Base-by-base conservation (phyloP, 2,329 filamentous ascomycete species). In the Capronia coronata region DNA sequence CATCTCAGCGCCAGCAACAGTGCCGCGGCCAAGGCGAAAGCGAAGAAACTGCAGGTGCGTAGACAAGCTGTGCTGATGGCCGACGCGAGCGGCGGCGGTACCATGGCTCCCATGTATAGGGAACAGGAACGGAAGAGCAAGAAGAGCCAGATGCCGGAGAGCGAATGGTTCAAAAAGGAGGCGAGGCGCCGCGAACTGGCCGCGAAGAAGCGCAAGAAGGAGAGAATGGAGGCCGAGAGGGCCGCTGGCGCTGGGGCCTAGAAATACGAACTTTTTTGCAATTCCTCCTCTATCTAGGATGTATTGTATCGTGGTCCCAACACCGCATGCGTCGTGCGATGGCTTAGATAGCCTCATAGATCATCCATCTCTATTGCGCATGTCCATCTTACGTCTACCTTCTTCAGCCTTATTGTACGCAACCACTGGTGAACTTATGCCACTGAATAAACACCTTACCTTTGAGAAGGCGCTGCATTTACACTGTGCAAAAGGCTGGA, bases 81-180 rank as follows among this genome's bases (percentile, higher is more conserved):
- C 43, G 90, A 94, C 60, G 76, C 96, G 48, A 88, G 86, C 48
- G 93, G 93, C 49, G 93, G 90, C 0, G 87, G 94, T 64, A 87
- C 94, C 64, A 97, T 98, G 93, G 90, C 91, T n/a, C 58, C 58
- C 1, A 54, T 61, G 45, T 97, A 91, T 65, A 81, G 88, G 49
- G 87, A 91, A 67, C 83, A 87, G 68, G 88, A 87, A 67, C 84
- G 83, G 72, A 82, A 76, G 60, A 75, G 77, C 61, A 84, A 82
- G 71, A 78, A 80, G 63, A 79, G 80, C 61, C 71, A 71, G 47
- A 71, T 68, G n/a, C 71, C 76, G 52, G 78, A 77, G 57, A 76
- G 70, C 60, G 69, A 75, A 1, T 80, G 85, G 63, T 86, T 86
- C 68, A 80, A 77, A 67, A 84, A 84, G 65, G 68, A 84, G 52